Evolutionary conservation across 2,329 filamentous ascomycete species (phyloP), one percentile per base, ranked within the genome.

Genomic region (Trichothecium sympodiale): DNA sequence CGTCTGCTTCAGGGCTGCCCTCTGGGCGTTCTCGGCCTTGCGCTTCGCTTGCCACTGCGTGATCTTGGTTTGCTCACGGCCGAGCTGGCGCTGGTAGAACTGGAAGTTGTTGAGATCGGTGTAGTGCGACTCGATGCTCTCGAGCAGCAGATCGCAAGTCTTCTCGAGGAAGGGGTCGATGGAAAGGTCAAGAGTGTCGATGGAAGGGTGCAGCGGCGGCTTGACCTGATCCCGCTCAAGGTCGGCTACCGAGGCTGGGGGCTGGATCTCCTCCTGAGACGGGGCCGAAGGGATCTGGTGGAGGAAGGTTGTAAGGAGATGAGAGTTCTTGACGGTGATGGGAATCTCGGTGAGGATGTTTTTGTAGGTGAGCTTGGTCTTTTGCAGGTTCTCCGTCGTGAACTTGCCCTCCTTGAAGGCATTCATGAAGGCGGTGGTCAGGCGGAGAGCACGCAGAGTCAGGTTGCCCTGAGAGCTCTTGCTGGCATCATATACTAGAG

Each of bases 31-130:
- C 74, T 98, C 91, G 13, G 85, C 80, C 70, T 94, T 94, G 56
- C 91, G 82, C 78, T 98, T 96, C 42, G 80, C 67, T 66, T 96
- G 89, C 91, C 91, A 98, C 46, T 87, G 82, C 37, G 84, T 80
- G 51, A 98, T 95, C 76, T 96, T 98, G 52, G 83, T 67, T 67
- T 98, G 91, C 68, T 98, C 91, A 50, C 91, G 84, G 36, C 80
- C 82, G 39, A 96, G 73, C 55, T 93, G 87, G 53, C 91, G 78
- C 67, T 95, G 87, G 70, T 95, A 95, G 74, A 75, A 77, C 62
- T 95, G 88, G 69, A 93, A 91, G 74, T 98, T 98, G 77, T 96
- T 96, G 59, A 94, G 82, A 64, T 98, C 91, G 41, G 88, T 94
- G 67, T 96, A 91, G 70, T 98, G 91, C 38, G 83, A 82, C 70